Percentiles rank a stretch among this genome's conserved stretches.
These are phyloP conservation scores for Agaricus blazei DNA, from an alignment of 768 basidiomycete species.

Conservation along the genomic window DNA sequence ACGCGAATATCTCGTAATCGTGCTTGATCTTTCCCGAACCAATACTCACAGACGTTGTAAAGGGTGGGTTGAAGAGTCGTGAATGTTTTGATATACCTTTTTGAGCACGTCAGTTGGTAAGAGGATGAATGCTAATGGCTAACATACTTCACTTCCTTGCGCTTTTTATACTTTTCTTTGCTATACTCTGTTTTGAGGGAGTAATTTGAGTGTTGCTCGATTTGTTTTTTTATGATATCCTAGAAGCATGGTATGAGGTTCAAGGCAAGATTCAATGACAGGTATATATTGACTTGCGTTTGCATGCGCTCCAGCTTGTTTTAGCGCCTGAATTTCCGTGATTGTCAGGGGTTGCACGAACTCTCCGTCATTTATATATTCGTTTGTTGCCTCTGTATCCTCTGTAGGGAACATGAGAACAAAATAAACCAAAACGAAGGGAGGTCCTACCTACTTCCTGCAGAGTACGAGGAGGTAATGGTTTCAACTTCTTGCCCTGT, in stretches of 20 bases:
- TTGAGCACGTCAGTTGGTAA: background rate
- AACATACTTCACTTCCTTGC: conserved; percentile 92
- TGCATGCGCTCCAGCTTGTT: conserved; percentile 77
- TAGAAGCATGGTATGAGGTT: conserved; percentile 26
- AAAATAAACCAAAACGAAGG: background rate
- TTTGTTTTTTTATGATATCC: conserved; percentile 95
- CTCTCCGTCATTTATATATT: conserved; percentile 86
- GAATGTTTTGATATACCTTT: conserved; percentile 83
- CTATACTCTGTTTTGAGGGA: conserved; percentile 95
- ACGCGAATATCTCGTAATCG: conserved; percentile 80
- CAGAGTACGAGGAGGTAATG: conserved; percentile 56
- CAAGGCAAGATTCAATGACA: conserved; percentile 7
- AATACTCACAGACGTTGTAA: conserved; percentile 84
- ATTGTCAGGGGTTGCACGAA: conserved; percentile 79
- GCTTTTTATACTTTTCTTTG: conserved; percentile 96
- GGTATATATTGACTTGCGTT: conserved; percentile 39
- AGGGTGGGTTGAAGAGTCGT: conserved; percentile 84
- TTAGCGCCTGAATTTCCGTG: conserved; percentile 80
- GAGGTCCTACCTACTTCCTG: conserved; percentile 72
- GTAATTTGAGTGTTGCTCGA: conserved; percentile 89
- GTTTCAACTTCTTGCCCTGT: conserved; percentile 58
- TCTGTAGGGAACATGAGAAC: conserved; percentile 41
- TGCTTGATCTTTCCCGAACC: conserved; percentile 79
- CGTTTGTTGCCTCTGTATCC: conserved; percentile 96
- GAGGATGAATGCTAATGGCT: background rate